phyloP scores from a whole-genome alignment of 768 basidiomycete genomes.

The Suillus spraguei region DNA sequence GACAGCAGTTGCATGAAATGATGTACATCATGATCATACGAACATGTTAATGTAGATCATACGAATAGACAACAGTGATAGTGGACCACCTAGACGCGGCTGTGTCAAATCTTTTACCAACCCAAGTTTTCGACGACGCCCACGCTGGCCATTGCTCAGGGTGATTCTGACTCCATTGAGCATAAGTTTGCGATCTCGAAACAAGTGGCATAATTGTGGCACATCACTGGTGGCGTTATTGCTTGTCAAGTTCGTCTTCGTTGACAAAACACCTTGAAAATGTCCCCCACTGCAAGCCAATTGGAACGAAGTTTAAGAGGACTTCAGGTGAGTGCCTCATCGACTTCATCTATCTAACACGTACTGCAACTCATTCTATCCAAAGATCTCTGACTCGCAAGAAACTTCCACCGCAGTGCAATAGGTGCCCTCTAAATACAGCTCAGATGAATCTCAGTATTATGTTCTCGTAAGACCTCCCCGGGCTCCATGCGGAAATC shows the following conservation, averaged over 20 bases:
- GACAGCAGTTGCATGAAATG: too few relatives aligned
- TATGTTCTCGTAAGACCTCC: slow-evolving; percentile 2
- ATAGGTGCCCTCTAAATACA: slow-evolving; percentile 1
- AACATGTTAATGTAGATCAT: too few relatives aligned
- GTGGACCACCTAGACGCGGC: too few relatives aligned
- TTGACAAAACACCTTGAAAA: neutral
- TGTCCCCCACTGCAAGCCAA: neutral
- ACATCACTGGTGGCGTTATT: too few relatives aligned
- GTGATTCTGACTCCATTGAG: neutral
- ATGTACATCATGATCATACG: too few relatives aligned
- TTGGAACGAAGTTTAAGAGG: neutral
- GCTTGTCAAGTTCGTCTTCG: neutral
- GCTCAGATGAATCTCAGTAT: neutral
- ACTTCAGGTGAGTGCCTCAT: neutral
- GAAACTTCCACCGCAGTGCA: neutral
- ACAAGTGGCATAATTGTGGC: too few relatives aligned
- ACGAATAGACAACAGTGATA: too few relatives aligned
- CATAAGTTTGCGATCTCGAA: neutral
- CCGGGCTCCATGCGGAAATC: neutral
- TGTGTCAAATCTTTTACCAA: too few relatives aligned
- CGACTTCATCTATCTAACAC: neutral
- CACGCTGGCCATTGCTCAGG: too few relatives aligned
- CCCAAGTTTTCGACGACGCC: too few relatives aligned
- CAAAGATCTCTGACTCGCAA: neutral
- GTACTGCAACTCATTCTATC: neutral